phyloP scores from a whole-genome alignment of 768 basidiomycete species.

The Phanerodontia chrysosporium region DNA sequence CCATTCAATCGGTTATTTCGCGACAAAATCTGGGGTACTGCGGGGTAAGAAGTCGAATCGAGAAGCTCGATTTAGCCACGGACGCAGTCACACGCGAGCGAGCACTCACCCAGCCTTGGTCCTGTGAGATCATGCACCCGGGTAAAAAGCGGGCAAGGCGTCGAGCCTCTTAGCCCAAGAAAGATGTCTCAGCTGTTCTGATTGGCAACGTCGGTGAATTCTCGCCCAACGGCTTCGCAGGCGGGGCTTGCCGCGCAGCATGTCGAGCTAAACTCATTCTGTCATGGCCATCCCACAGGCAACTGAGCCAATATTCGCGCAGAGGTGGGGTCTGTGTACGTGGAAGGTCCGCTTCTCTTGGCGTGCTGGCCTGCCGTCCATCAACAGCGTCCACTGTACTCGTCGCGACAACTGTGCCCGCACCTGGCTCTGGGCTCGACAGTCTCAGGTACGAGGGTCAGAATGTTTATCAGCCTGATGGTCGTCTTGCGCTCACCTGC shows the following conservation, averaged over 20 bases:
- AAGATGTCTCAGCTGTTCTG: conserved; percentile 3
- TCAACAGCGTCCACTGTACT: too few species aligned
- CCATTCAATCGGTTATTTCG: background rate
- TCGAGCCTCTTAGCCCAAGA: background rate
- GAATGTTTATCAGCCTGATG: background rate
- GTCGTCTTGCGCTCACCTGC: background rate
- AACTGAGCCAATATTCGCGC: background rate
- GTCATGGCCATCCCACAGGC: background rate
- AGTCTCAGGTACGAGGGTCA: background rate
- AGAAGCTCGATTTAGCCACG: background rate
- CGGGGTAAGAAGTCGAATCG: conserved; percentile 13
- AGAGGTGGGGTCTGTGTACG: background rate
- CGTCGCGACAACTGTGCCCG: background rate
- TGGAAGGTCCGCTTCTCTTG: background rate
- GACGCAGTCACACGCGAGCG: background rate
- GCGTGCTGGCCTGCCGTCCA: background rate
- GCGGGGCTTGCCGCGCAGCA: background rate
- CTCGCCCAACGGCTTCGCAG: background rate
- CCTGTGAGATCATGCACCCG: conserved; percentile 5
- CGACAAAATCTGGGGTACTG: conserved; percentile 21
- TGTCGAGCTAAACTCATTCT: background rate
- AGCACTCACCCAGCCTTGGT: background rate
- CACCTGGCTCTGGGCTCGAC: background rate
- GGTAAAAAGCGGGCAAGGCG: background rate
- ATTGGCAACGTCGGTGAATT: conserved; percentile 6